Evolutionary conservation across 495 filamentous ascomycete species (phyloP).

Genomic region (Hyaloscypha hepaticicola): DNA sequence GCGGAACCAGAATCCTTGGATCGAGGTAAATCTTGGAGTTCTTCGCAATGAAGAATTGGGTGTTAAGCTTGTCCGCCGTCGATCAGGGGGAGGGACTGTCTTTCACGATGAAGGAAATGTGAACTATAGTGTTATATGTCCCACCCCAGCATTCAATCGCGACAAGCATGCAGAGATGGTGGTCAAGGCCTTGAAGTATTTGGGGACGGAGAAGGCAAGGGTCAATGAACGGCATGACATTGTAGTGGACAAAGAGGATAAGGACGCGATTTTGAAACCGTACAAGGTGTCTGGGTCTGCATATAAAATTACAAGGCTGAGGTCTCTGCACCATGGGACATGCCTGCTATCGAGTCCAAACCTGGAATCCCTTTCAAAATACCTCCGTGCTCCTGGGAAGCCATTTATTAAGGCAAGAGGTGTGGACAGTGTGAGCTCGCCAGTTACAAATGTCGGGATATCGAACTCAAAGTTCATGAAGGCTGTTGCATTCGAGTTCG

Average conservation of each 20-base stretch:
- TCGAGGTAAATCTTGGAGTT: constrained; percentile 71
- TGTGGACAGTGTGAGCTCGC: constrained; percentile 89
- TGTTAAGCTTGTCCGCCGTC: constrained; percentile 68
- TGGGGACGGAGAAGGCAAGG: constrained; percentile 47
- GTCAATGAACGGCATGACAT: constrained; percentile 96
- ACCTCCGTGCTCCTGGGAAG: constrained; percentile 71
- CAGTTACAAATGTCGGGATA: constrained; percentile 71
- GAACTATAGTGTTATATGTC: constrained; percentile 90
- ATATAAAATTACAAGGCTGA: constrained; percentile 78
- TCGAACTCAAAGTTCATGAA: constrained; percentile 46
- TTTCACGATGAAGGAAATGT: constrained; percentile 91
- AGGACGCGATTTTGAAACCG: constrained; percentile 32
- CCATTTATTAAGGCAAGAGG: constrained; percentile 76
- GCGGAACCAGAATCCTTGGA: constrained; percentile 96
- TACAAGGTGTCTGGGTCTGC: constrained; percentile 90
- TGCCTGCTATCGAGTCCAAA: constrained; percentile 74
- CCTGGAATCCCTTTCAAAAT: constrained; percentile 60
- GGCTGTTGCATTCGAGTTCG: constrained; percentile 52
- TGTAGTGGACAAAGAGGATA: constrained; percentile 56
- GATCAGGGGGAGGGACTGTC: constrained; percentile 88
- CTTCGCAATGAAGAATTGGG: constrained; percentile 31
- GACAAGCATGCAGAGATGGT: constrained; percentile 92
- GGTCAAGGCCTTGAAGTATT: constrained; percentile 64
- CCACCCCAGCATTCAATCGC: constrained; percentile 68
- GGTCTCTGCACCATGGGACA: constrained; percentile 89